phyloP scores from a whole-genome alignment of 805 yeast genomes.

The Cyberlindnera xishuangbannaensis region DNA sequence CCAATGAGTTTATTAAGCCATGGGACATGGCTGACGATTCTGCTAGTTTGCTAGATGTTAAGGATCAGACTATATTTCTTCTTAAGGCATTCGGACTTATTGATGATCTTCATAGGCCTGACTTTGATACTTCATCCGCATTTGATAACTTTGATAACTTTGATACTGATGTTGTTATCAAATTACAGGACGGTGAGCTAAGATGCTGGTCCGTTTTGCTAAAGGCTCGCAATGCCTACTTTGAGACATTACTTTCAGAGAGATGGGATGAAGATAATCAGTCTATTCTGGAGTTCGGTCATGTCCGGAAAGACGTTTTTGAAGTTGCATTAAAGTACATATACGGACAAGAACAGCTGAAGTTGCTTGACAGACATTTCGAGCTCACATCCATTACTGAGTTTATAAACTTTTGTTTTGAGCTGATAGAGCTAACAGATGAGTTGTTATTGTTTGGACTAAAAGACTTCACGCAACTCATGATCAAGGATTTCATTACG shows the following conservation, averaged over 20 bases:
- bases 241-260: conserved; percentile 49
- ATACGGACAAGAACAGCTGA: conserved; percentile 45
- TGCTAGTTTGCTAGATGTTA: conserved; percentile 1
- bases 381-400: conserved; percentile 29
- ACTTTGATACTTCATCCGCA: conserved; percentile 3
- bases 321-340: conserved; percentile 45
- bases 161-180: conserved; percentile 37
- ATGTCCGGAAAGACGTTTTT: conserved; percentile 39
- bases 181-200: conserved; percentile 40
- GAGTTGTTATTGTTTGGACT: conserved; percentile 55
- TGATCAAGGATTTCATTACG: conserved; percentile 47
- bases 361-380: conserved; percentile 29
- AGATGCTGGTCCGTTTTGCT: conserved; percentile 47
- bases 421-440: conserved; percentile 55
- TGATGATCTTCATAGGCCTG: conserved; percentile 15
- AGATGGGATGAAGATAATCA: conserved; percentile 42
- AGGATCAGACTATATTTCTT: conserved; percentile 8
- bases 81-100: conserved; percentile 10
- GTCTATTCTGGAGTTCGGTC: conserved; percentile 34
- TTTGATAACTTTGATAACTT: conserved; percentile 6
- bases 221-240: conserved; percentile 53
- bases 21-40: conserved; percentile 34
- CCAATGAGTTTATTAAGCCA: conserved; percentile 37
- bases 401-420: conserved; percentile 50
- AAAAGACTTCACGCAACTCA: conserved; percentile 55